Evolutionary conservation across 176 grass and related monocot genomes (phyloP).

Genomic region (Cymbopogon citratus): DNA sequence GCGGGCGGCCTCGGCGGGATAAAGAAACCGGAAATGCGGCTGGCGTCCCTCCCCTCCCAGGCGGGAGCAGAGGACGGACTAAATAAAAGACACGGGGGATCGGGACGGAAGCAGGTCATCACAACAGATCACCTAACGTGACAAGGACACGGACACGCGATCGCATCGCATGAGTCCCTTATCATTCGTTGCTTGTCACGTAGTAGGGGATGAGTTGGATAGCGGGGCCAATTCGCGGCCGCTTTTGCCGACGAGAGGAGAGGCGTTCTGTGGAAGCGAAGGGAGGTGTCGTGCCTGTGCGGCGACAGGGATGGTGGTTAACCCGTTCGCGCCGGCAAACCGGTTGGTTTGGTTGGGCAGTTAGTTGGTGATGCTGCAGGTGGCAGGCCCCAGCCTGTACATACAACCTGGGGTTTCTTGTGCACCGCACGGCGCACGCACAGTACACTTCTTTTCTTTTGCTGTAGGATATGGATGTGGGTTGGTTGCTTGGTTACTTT

Average conservation of each 20-base stretch:
- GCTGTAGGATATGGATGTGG: too few relatives aligned
- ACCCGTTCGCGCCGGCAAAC: not conserved
- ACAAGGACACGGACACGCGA: not conserved
- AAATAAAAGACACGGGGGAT: not conserved
- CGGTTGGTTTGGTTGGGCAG: not conserved
- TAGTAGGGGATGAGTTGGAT: not conserved
- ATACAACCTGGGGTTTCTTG: not conserved
- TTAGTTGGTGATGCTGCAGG: not conserved
- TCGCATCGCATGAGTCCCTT: too few relatives aligned
- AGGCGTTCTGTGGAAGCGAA: not conserved
- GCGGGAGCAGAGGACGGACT: not conserved
- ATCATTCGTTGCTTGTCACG: not conserved
- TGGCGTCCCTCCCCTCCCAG: not conserved
- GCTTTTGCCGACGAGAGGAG: not conserved
- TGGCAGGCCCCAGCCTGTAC: not conserved
- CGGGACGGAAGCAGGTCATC: not conserved
- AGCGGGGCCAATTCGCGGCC: not conserved
- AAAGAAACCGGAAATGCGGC: slow-evolving; percentile 5
- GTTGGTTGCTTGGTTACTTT: too few relatives aligned
- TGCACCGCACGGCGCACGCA: not conserved
- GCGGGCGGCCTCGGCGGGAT: slow-evolving; percentile 8
- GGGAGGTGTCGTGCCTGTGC: not conserved
- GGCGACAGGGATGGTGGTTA: not conserved
- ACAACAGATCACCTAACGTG: slow-evolving; percentile 23
- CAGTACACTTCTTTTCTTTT: too few relatives aligned